Evolutionary conservation across 768 basidiomycete species (phyloP).

Genomic region (Amanita subjunquillea): DNA sequence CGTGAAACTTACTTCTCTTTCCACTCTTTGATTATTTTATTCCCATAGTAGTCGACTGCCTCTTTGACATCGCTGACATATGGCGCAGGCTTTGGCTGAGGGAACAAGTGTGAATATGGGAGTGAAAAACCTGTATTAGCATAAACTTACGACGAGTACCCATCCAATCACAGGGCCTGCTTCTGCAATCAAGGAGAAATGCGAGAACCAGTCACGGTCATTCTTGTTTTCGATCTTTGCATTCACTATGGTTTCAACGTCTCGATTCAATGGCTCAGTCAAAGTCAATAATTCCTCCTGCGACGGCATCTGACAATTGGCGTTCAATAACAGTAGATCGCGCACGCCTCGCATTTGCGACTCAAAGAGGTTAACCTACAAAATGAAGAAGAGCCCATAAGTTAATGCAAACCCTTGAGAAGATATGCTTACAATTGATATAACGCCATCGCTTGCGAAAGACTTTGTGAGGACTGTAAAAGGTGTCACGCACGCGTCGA

Average conservation of each 20-base stretch:
- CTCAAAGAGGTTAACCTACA: constrained; percentile 59
- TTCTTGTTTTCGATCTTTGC: constrained; percentile 75
- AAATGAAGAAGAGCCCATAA: background rate
- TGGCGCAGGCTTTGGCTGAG: constrained; percentile 69
- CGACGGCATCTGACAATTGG: constrained; percentile 74
- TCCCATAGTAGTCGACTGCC: constrained; percentile 77
- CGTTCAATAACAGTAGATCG: constrained; percentile 55
- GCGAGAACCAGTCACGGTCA: constrained; percentile 74
- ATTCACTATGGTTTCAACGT: constrained; percentile 68
- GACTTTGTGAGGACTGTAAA: constrained; percentile 64
- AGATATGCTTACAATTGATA: constrained; percentile 58
- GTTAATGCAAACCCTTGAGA: constrained; percentile 1
- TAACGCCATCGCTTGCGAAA: constrained; percentile 58
- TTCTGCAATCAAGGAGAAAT: constrained; percentile 75
- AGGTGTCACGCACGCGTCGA: constrained; percentile 64
- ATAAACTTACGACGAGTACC: constrained; percentile 64
- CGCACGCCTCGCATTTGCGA: constrained; percentile 60
- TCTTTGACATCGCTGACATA: constrained; percentile 81
- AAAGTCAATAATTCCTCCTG: constrained; percentile 44
- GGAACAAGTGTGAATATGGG: background rate
- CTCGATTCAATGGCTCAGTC: constrained; percentile 56
- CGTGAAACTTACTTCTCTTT: constrained; percentile 71
- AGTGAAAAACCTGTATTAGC: background rate
- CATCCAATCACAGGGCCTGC: constrained; percentile 78
- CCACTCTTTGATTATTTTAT: constrained; percentile 84